These are phyloP conservation scores for Boletus vermiculosoides DNA, from an alignment of 768 basidiomycete species.

Conservation along the genomic window DNA sequence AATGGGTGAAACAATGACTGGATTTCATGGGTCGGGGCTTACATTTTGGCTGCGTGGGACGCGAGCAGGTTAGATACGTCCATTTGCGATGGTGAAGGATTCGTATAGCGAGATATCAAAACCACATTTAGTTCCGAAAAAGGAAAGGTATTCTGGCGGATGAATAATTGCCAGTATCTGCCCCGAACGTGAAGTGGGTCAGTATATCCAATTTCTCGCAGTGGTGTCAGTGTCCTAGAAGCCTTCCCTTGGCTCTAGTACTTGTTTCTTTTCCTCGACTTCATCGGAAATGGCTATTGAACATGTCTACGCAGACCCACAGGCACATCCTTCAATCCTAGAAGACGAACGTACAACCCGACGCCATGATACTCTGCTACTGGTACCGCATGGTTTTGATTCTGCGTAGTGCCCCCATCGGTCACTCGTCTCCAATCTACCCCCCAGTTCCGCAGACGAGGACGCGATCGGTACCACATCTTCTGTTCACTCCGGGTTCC, in stretches of 20 bases:
- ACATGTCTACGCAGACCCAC: not conserved
- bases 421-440: not conserved
- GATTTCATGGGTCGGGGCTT: conserved; percentile 26
- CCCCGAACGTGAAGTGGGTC: not conserved
- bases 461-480: too few relatives aligned
- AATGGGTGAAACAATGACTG: not conserved
- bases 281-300: not conserved
- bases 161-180: too few relatives aligned
- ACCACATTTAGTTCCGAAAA: not conserved
- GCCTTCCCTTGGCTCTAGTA: not conserved
- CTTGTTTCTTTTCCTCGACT: not conserved
- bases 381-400: not conserved
- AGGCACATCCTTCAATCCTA: not conserved
- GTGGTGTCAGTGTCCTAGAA: not conserved
- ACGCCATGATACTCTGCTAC: too few relatives aligned
- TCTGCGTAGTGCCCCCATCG: not conserved
- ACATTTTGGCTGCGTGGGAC: conserved; percentile 71
- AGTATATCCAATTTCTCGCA: not conserved
- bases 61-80: conserved; percentile 52
- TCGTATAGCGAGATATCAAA: not conserved
- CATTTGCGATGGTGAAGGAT: conserved; percentile 1
- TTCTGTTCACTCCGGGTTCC: not conserved
- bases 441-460: too few relatives aligned
- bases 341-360: not conserved
- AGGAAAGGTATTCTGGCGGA: not conserved